A percentile compares a stretch with the other conserved stretches of the same genome.
These are phyloP conservation scores for Protomyces inouyei DNA, from an alignment of 1,139 yeast species.

Conservation along the genomic window DNA sequence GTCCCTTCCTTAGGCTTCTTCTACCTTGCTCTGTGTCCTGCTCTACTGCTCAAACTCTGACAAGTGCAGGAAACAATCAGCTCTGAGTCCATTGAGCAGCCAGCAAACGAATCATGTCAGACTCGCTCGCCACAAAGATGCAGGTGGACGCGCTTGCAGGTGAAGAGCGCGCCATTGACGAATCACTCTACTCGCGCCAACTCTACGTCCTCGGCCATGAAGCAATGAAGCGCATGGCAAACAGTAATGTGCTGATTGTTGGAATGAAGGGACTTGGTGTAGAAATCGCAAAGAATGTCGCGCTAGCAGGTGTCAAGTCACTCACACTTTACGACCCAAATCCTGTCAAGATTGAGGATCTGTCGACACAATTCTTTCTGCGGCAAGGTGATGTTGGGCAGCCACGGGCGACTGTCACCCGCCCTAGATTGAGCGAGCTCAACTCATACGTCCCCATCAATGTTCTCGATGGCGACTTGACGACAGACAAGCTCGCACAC, in stretches of 20 bases:
- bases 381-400: constrained; percentile 64
- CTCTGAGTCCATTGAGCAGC: too few species aligned
- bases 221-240: constrained; percentile 96
- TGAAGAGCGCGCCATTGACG: constrained; percentile 56
- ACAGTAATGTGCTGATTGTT: constrained; percentile 77
- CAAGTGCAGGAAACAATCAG: too few species aligned
- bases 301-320: constrained; percentile 94
- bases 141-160: constrained; percentile 31
- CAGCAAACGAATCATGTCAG: neutral
- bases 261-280: constrained; percentile 90
- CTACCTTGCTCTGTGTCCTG: too few species aligned
- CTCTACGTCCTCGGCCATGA: constrained; percentile 89
- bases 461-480: constrained; percentile 50
- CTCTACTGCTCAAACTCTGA: too few species aligned
- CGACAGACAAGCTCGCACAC: constrained; percentile 47
- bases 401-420: constrained; percentile 69
- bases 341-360: constrained; percentile 60
- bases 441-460: constrained; percentile 85
- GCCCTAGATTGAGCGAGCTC: constrained; percentile 66
- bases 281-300: constrained; percentile 89
- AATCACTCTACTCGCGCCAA: constrained; percentile 91
- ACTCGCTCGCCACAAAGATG: constrained; percentile 30
- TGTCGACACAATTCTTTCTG: constrained; percentile 85
- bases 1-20: too few species aligned
- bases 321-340: constrained; percentile 81